Base-by-base conservation (phyloP, 148 eudicot genomes). In the Nepenthes gracilis region DNA sequence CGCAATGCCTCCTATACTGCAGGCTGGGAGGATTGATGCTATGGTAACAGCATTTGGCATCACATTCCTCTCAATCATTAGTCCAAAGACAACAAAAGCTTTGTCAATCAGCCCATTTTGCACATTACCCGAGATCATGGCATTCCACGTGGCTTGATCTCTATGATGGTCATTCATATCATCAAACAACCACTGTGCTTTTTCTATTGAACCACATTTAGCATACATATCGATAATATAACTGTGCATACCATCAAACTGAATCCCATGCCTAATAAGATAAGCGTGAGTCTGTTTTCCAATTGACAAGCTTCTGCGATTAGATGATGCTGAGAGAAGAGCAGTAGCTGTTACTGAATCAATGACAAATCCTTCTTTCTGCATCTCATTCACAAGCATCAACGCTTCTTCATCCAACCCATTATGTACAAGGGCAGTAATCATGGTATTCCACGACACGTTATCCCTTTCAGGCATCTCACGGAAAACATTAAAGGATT, bases 311-410 rank as follows among this genome's bases (percentile, higher is more conserved):
- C 69, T 81, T 78, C 88, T 83, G n/a, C 83, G 81, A 79, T 88
- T 88, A 33, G 98, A 88, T 52, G 94, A 83, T 33, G 94, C 88
- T 35, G 96, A 92, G 60, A 92, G 84, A 43, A 88, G 62, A 66
- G 91, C 88, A 53, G 83, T 74, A 48, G 77, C 45, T 43, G 96
- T 82, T n/a, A 88, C 81, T 48, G 74, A 78, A 62, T 93, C 98
- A 69, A 84, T 63, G 8, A 9, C 9, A 61, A 88, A 80, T 54
- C 95, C 83, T 67, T 82, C 80, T 61, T 81, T 89, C 55, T 86
- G 87, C 98, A 93, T 88, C 71, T 88, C 95, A n/a, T 71, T 67
- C 34, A 84, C 84, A 65, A 86, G 96, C 96, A 88, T 81, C 67
- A 91, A 56, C 12, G 82, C 96, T 72, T 88, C 96, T 68, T 85